Percentiles rank a stretch among this genome's conserved stretches.
Conservation (phyloP, 371 early-diverging fungal species). For the Apophysomyces sp. region DNA sequence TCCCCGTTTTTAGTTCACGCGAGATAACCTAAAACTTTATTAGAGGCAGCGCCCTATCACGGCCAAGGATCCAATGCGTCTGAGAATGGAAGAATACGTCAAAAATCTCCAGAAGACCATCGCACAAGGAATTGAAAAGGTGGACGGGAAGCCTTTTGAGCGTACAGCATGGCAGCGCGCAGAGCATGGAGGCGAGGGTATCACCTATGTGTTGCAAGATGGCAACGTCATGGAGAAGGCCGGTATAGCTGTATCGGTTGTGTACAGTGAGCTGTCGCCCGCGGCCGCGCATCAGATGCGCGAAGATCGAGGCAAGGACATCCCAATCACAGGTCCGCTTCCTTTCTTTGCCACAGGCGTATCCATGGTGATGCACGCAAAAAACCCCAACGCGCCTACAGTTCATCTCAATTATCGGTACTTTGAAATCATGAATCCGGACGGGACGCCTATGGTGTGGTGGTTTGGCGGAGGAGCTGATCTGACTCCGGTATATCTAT, state of each 20-base stretch:
- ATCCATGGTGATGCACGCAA: conserved; percentile 91
- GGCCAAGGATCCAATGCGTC: conserved; percentile 65
- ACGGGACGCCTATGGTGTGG: conserved; percentile 63
- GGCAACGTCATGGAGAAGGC: conserved; percentile 95
- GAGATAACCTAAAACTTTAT: background rate
- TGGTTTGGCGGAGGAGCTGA: conserved; percentile 93
- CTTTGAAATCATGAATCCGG: conserved; percentile 81
- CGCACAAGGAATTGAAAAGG: conserved; percentile 52
- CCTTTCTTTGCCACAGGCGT: conserved; percentile 92
- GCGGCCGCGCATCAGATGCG: conserved; percentile 83
- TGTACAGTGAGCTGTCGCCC: conserved; percentile 73
- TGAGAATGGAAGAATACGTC: conserved; percentile 81
- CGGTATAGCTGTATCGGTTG: conserved; percentile 85
- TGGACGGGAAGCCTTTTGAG: conserved; percentile 70
- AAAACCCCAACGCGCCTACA: conserved; percentile 95
- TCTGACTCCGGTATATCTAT: conserved; percentile 79
- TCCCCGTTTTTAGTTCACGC: too few species aligned
- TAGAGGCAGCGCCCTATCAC: conserved; percentile 26
- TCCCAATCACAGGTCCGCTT: conserved; percentile 45
- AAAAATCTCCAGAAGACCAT: conserved; percentile 75
- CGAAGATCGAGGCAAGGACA: conserved; percentile 60
- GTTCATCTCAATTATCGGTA: conserved; percentile 97
- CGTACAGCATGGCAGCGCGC: conserved; percentile 79
- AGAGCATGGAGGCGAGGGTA: conserved; percentile 87
- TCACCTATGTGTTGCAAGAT: conserved; percentile 89